Evolutionary conservation across 495 filamentous ascomycete genomes (phyloP), one percentile per base, ranked within the genome.

Genomic region (Opeltia flavorubescens): DNA sequence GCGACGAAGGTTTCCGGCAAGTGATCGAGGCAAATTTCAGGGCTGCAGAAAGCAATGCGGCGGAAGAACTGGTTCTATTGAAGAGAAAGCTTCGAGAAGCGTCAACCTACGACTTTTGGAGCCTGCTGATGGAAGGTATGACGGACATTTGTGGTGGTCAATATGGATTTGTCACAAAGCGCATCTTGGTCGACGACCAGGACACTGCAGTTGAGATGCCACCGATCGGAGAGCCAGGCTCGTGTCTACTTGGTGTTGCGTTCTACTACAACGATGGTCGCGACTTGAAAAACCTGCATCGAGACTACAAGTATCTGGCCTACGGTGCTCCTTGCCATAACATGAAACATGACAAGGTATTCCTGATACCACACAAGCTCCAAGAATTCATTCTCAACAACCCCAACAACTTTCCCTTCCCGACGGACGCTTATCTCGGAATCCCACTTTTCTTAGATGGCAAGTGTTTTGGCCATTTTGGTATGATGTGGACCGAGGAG

Each of bases 301-400:
- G 70, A 47, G 67, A 83, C 53, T 74, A 72, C 57, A 69, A 75
- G 44, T 84, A 83, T 62, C 70, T 77, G 52, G 75, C 77, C 28
- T 80, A 77, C 47, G 75, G 72, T 23, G 77, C 69, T 56, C 80
- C 66, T 31, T 85, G 70, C 62, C 67, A 73, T 30, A 72, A 82
- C 53, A 86, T 89, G 82, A 72, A 72, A 49, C 72, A 84, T 51
- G 80, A 83, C 59, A 79, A 83, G 57, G 79, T 84, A 15, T 83
- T 84, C 55, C 59, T 88, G 41, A 77, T 87, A 25, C 76, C 82
- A 2, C 74, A 83, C 40, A 66, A 71, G 29, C 61, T 86, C 44
- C 66, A 64, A 30, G 70, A 76, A 13, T 72, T 80, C 47, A 67
- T 74, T 13, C 66, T 71, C 11, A 70, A 75, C 48, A 82, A 79